These are phyloP conservation scores for Penicillium psychrosexuale DNA, from an alignment of 2,329 filamentous ascomycete genomes.

Conservation along the genomic window DNA sequence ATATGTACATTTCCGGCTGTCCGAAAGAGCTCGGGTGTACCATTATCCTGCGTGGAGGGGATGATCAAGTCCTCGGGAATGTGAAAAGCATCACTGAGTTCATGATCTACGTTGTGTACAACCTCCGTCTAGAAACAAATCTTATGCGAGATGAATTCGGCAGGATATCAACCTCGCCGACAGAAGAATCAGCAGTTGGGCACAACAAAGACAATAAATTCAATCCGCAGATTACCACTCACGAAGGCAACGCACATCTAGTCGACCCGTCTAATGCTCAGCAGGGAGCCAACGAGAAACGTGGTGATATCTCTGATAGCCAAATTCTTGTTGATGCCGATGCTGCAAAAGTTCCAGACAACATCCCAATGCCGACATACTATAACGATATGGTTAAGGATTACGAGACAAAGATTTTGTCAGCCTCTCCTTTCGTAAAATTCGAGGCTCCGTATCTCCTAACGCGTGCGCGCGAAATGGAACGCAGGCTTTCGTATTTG, in stretches of 20 bases:
- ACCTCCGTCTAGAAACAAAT: constrained; percentile 90
- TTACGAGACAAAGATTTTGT: constrained; percentile 88
- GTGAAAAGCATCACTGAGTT: constrained; percentile 96
- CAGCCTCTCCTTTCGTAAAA: constrained; percentile 92
- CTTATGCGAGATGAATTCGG: constrained; percentile 91
- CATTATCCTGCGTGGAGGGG: constrained; percentile 81
- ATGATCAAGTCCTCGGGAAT: constrained; percentile 65
- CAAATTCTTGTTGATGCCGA: constrained; percentile 17
- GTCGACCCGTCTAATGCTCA: constrained; percentile 7
- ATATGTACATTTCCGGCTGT: constrained; percentile 91
- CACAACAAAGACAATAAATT: constrained; percentile 10
- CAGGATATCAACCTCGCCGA: constrained; percentile 66
- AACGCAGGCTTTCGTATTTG: constrained; percentile 76
- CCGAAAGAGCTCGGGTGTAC: constrained; percentile 89
- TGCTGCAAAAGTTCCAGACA: constrained; percentile 62
- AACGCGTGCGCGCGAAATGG: constrained; percentile 87
- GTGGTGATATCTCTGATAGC: constrained; percentile 17
- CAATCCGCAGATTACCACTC: neutral
- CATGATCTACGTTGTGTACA: constrained; percentile 99
- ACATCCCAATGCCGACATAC: constrained; percentile 81
- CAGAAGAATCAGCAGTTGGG: constrained; percentile 38
- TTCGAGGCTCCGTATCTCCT: constrained; percentile 92
- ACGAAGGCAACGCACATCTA: constrained; percentile 1
- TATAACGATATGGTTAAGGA: constrained; percentile 95
- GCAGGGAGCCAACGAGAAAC: constrained; percentile 17